These are phyloP conservation scores for Aspergillus luchuensis DNA, from an alignment of 2,329 filamentous ascomycete species.

Conservation along the genomic window DNA sequence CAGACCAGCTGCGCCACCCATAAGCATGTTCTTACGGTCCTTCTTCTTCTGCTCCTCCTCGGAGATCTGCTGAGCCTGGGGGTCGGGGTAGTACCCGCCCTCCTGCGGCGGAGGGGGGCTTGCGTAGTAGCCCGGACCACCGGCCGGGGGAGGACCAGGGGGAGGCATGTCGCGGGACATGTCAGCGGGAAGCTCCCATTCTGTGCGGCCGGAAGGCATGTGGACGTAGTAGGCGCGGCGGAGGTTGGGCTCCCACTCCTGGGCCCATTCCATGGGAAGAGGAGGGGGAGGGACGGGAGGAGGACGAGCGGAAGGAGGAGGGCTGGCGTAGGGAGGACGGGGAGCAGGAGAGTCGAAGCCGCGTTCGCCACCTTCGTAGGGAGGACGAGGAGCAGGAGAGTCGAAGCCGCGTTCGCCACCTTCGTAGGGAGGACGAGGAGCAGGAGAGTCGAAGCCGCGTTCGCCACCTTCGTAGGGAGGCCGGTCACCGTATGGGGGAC, in stretches of 20 bases:
- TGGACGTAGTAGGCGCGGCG: slow-evolving; percentile 69
- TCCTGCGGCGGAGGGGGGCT: slow-evolving; percentile 23
- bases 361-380: slow-evolving; percentile 26
- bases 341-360: slow-evolving; percentile 36
- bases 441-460: slow-evolving; percentile 32
- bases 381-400: slow-evolving; percentile 41
- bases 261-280: slow-evolving; percentile 62
- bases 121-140: slow-evolving; percentile 23
- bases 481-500: slow-evolving; percentile 21
- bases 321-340: slow-evolving; percentile 38
- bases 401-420: slow-evolving; percentile 22
- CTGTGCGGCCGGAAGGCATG: slow-evolving; percentile 60
- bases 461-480: slow-evolving; percentile 20
- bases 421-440: slow-evolving; percentile 39
- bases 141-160: slow-evolving; percentile 15
- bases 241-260: slow-evolving; percentile 63
- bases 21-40: slow-evolving; percentile 54
- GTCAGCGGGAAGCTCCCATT: slow-evolving; percentile 62
- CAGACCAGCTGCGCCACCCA: slow-evolving; percentile 60
- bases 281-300: slow-evolving; percentile 49
- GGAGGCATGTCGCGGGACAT: slow-evolving; percentile 25
- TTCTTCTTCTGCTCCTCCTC: slow-evolving; percentile 33
- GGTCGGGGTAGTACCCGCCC: slow-evolving; percentile 20
- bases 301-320: slow-evolving; percentile 32
- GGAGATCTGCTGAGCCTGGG: slow-evolving; percentile 3